These are phyloP conservation scores for Viridothelium virens DNA, from an alignment of 495 filamentous ascomycete species.

Conservation along the genomic window DNA sequence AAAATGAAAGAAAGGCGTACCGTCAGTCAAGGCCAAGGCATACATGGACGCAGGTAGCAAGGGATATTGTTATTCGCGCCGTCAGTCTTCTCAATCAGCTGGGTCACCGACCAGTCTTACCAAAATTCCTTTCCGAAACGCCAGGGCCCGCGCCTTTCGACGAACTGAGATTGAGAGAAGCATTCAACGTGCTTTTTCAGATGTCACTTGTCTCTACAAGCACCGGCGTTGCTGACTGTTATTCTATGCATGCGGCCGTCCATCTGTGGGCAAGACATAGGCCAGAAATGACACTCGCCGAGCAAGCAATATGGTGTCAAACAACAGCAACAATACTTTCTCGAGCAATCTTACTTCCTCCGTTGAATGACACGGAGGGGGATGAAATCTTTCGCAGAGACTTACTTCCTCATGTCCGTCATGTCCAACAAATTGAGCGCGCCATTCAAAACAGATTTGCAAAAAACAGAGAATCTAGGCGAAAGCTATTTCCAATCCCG, in stretches of 20 bases:
- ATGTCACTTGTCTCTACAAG: conserved; percentile 10
- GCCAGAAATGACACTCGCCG: conserved; percentile 5
- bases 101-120: conserved; percentile 7
- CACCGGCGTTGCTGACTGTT: neutral
- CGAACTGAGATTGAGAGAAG: conserved; percentile 1
- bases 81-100: conserved; percentile 6
- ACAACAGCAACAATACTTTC: conserved; percentile 7
- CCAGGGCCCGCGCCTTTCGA: neutral
- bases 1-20: conserved; percentile 3
- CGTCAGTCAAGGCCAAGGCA: neutral
- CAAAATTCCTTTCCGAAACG: conserved; percentile 6
- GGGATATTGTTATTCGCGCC: conserved; percentile 6
- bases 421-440: conserved; percentile 6
- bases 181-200: conserved; percentile 2
- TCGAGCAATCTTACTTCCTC: conserved; percentile 9
- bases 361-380: conserved; percentile 5
- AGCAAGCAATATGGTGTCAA: conserved; percentile 10
- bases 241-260: conserved; percentile 7
- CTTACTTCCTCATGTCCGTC: neutral
- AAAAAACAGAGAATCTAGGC: conserved; percentile 11
- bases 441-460: neutral
- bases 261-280: conserved; percentile 8
- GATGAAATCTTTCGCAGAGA: conserved; percentile 10
- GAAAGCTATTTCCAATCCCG: neutral
- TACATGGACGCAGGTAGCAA: conserved; percentile 1